These are phyloP conservation scores for Colletotrichum somersetense DNA, from an alignment of 2,329 filamentous ascomycete genomes.

Conservation along the genomic window DNA sequence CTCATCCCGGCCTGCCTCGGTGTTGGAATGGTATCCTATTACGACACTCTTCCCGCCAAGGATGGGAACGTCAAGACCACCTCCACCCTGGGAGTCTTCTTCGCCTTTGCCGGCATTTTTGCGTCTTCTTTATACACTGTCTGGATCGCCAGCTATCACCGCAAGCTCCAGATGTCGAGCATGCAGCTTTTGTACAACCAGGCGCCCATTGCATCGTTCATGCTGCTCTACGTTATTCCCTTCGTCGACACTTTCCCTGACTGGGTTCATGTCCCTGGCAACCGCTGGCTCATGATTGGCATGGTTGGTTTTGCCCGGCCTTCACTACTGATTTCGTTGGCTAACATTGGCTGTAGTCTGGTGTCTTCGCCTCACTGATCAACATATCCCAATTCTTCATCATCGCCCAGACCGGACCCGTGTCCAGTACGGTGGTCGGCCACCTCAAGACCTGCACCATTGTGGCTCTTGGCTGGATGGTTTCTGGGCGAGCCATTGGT, in stretches of 20 bases:
- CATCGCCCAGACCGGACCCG: conserved; percentile 71
- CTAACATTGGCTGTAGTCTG: conserved; percentile 60
- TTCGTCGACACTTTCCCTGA: conserved; percentile 74
- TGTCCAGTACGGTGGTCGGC: conserved; percentile 75
- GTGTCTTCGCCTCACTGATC: conserved; percentile 72
- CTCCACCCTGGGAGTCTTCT: conserved; percentile 69
- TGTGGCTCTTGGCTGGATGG: conserved; percentile 72
- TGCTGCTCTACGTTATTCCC: conserved; percentile 75
- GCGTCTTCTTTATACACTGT: conserved; percentile 77
- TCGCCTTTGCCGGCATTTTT: conserved; percentile 73
- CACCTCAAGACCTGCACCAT: conserved; percentile 76
- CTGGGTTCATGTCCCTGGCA: conserved; percentile 63
- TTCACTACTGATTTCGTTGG: not conserved
- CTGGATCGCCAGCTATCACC: conserved; percentile 75
- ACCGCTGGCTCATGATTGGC: conserved; percentile 69
- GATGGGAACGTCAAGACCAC: conserved; percentile 67
- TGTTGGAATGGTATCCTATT: conserved; percentile 76
- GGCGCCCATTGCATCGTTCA: conserved; percentile 71
- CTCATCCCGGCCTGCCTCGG: conserved; percentile 73
- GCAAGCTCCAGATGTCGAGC: conserved; percentile 74
- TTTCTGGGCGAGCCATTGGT: conserved; percentile 66
- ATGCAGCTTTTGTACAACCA: conserved; percentile 79
- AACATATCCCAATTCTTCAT: conserved; percentile 76
- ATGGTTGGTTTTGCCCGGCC: conserved; percentile 59
- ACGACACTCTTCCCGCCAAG: conserved; percentile 68